phyloP scores from a whole-genome alignment of 2,329 filamentous ascomycete genomes.

The Talaromyces sp. region DNA sequence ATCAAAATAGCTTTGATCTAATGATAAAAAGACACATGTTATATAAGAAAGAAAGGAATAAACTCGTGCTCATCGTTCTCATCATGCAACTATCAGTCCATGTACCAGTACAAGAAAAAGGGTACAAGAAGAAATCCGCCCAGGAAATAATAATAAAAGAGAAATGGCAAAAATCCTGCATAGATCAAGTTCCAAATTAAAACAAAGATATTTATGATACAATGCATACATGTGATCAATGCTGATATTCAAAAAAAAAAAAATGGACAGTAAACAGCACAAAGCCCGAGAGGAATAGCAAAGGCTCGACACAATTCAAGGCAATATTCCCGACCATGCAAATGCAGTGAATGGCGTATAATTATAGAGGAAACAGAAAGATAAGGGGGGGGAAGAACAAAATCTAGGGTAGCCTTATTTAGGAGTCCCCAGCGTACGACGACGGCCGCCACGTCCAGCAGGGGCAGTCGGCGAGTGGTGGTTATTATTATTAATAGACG shows the following conservation, averaged over 20 bases:
- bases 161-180: background rate
- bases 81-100: background rate
- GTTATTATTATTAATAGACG: background rate
- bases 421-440: background rate
- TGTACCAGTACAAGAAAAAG: background rate
- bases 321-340: background rate
- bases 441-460: background rate
- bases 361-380: background rate
- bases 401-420: background rate
- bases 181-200: background rate
- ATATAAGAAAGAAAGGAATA: background rate
- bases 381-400: background rate
- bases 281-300: background rate
- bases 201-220: background rate
- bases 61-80: background rate
- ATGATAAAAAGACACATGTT: no score
- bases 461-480: background rate
- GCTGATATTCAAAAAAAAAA: background rate
- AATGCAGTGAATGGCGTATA: background rate
- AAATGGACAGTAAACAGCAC: background rate
- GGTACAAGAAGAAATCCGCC: background rate
- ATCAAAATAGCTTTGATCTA: no score
- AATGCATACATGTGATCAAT: background rate
- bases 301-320: background rate
- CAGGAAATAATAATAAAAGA: background rate